Conservation (phyloP, 345 rosid genomes). For the Euphorbia peplus region DNA sequence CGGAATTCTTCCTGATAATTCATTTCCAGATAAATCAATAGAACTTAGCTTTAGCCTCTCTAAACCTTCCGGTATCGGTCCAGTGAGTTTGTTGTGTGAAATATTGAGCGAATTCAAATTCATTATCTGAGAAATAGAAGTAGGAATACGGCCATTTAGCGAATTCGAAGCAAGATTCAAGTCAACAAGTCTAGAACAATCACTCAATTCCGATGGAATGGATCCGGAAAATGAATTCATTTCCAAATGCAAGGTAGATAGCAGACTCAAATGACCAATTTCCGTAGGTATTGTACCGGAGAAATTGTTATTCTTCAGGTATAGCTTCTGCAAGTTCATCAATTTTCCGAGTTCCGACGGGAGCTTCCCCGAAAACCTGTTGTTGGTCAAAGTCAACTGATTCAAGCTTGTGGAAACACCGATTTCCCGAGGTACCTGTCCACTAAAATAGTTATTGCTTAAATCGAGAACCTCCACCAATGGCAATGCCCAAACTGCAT, state of each 20-base stretch:
- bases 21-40: conserved; percentile 68
- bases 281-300: conserved; percentile 56
- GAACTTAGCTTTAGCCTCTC: conserved; percentile 66
- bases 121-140: conserved; percentile 36
- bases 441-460: conserved; percentile 59
- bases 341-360: conserved; percentile 62
- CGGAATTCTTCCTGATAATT: conserved; percentile 61
- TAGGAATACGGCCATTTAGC: conserved; percentile 55
- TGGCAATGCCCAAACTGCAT: conserved; percentile 69
- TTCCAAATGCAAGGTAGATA: conserved; percentile 70
- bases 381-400: conserved; percentile 57
- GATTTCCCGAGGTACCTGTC: conserved; percentile 51
- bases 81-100: conserved; percentile 61
- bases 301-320: conserved; percentile 53
- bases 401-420: conserved; percentile 43
- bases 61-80: conserved; percentile 52
- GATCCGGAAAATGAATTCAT: conserved; percentile 54
- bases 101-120: conserved; percentile 75
- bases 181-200: conserved; percentile 60
- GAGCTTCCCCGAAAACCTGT: conserved; percentile 61
- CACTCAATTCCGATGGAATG: conserved; percentile 51
- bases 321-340: conserved; percentile 49
- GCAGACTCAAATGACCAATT: conserved; percentile 49
- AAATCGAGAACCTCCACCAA: conserved; percentile 58
- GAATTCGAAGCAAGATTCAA: conserved; percentile 69